Evolutionary conservation across 768 basidiomycete genomes (phyloP).

Genomic region (Hygrocybe punicea): DNA sequence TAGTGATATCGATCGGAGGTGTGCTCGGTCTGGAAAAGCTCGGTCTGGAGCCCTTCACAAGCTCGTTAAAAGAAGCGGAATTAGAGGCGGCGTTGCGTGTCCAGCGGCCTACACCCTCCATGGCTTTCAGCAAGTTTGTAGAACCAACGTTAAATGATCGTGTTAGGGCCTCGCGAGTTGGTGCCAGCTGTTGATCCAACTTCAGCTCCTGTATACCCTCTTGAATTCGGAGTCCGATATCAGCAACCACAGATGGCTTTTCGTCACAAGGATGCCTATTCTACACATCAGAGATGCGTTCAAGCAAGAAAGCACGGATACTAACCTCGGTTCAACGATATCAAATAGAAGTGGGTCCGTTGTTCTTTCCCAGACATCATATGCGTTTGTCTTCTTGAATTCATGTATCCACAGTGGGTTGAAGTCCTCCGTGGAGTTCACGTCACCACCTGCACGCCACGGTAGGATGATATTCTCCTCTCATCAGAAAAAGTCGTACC

Average conservation of each 20-base stretch:
- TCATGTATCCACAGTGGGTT: conserved; percentile 84
- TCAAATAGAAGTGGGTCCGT: conserved; percentile 95
- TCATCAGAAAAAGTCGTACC: conserved; percentile 31
- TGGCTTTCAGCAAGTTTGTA: conserved; percentile 80
- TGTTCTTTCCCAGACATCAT: conserved; percentile 82
- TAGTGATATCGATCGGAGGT: background rate
- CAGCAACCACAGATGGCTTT: conserved; percentile 83
- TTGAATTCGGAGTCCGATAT: conserved; percentile 85
- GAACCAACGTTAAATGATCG: conserved; percentile 73
- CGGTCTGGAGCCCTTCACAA: conserved; percentile 7
- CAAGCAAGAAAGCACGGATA: conserved; percentile 1
- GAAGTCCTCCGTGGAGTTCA: conserved; percentile 71
- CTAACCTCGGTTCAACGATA: conserved; percentile 86
- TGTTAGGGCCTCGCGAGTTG: conserved; percentile 84
- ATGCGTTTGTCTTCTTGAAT: conserved; percentile 85
- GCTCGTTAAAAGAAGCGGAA: conserved; percentile 21
- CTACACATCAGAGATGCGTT: background rate
- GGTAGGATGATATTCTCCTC: conserved; percentile 2
- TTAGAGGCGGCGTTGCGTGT: conserved; percentile 27
- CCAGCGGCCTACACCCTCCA: conserved; percentile 86
- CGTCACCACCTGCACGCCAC: conserved; percentile 49
- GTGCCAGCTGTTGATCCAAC: conserved; percentile 89
- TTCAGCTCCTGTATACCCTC: conserved; percentile 95
- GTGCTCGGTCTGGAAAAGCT: background rate
- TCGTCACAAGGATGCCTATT: conserved; percentile 89